Evolutionary conservation across 441 rosid genomes (phyloP).

Genomic region (Kokia cookei): DNA sequence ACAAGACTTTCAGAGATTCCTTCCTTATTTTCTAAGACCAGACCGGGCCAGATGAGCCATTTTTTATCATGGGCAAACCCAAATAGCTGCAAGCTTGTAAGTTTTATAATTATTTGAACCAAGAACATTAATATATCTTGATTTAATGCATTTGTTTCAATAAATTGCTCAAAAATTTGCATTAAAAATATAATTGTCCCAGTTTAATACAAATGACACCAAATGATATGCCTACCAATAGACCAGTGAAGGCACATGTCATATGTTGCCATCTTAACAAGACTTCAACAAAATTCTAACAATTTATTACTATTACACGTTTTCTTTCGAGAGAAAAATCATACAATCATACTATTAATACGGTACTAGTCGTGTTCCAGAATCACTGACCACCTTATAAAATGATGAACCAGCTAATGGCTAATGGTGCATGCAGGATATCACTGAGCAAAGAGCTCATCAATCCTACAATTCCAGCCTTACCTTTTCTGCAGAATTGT

Average conservation of each 20-base stretch:
- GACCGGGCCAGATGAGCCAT: too few relatives aligned
- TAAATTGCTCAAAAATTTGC: neutral
- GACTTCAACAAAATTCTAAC: neutral
- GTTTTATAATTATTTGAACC: neutral
- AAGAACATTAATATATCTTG: neutral
- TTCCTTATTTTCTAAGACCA: too few relatives aligned
- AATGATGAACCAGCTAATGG: neutral
- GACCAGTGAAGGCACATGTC: neutral
- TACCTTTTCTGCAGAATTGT: neutral
- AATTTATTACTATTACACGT: neutral
- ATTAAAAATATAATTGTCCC: neutral
- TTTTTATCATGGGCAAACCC: too few relatives aligned
- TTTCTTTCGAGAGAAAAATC: neutral
- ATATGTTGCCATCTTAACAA: neutral
- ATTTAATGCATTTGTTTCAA: neutral
- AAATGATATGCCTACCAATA: neutral
- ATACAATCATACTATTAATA: neutral
- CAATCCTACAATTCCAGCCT: constrained; percentile 6
- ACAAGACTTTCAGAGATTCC: too few relatives aligned
- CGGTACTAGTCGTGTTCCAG: neutral
- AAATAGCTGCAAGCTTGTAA: neutral
- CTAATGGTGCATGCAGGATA: neutral
- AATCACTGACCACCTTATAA: neutral
- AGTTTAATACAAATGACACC: neutral
- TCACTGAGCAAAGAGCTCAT: constrained; percentile 13